phyloP scores from a whole-genome alignment of 1,139 yeast species.

The Debaryomycetaceae sp. region DNA sequence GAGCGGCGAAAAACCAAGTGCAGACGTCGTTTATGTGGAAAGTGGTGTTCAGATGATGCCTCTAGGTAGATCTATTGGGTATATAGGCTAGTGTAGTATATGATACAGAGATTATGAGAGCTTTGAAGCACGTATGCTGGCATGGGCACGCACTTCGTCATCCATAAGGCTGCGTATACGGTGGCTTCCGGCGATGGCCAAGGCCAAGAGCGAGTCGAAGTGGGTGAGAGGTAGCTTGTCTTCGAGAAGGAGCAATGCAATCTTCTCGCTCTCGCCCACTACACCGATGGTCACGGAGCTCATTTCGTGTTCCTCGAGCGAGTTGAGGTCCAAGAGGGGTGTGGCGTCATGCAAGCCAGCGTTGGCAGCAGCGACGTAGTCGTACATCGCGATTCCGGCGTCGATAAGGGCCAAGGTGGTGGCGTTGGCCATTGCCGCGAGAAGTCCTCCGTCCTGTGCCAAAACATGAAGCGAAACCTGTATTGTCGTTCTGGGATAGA shows the following conservation, averaged over 20 bases:
- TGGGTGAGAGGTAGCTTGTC: conserved; percentile 83
- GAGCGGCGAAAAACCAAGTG: too few relatives aligned
- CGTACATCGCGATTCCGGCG: conserved; percentile 94
- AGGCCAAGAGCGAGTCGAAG: conserved; percentile 71
- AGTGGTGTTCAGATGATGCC: too few relatives aligned
- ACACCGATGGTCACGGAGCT: conserved; percentile 80
- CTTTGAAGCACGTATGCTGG: conserved; percentile 43
- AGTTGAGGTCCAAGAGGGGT: conserved; percentile 78
- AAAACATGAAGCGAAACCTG: conserved; percentile 71
- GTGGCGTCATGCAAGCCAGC: conserved; percentile 77
- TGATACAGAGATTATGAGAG: conserved; percentile 5
- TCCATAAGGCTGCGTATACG: conserved; percentile 84
- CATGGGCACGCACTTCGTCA: conserved; percentile 70
- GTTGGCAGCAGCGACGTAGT: conserved; percentile 76
- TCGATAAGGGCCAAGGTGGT: conserved; percentile 86
- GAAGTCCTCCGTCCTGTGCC: conserved; percentile 86
- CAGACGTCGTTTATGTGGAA: too few relatives aligned
- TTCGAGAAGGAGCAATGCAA: conserved; percentile 73
- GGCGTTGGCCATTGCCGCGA: conserved; percentile 82
- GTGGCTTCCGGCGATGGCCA: conserved; percentile 89
- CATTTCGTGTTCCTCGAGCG: conserved; percentile 79
- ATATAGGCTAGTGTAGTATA: not conserved
- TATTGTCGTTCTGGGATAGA: conserved; percentile 82
- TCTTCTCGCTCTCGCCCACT: conserved; percentile 76
- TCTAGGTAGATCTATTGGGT: too few relatives aligned